Conservation (phyloP, 192 early-diverging fungal genomes). For the Umbelopsis isabellina region DNA sequence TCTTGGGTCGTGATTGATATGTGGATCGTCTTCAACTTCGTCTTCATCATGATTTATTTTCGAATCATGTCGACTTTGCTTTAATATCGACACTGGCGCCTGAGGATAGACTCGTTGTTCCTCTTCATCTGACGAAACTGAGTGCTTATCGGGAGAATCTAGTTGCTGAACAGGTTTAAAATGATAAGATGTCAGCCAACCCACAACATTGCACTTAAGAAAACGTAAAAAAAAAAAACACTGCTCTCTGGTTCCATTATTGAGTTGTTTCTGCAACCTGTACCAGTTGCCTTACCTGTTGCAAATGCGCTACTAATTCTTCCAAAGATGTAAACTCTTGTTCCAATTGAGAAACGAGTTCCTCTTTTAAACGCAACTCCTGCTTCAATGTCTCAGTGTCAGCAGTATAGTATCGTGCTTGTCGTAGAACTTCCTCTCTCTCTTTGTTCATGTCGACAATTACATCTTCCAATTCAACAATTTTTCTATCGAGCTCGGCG, state of each 20-base stretch:
- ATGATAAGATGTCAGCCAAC: background rate
- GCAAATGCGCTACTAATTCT: conserved; percentile 33
- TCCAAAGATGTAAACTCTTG: conserved; percentile 41
- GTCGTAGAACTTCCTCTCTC: conserved; percentile 30
- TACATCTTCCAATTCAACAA: conserved; percentile 31
- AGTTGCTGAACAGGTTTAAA: background rate
- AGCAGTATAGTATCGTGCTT: conserved; percentile 35
- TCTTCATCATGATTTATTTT: background rate
- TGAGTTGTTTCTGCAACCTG: no score
- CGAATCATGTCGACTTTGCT: conserved; percentile 13
- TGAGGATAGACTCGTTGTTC: background rate
- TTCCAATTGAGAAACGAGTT: conserved; percentile 42
- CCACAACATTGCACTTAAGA: no score
- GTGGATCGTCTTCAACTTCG: background rate
- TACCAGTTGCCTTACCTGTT: conserved; percentile 31
- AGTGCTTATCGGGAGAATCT: background rate
- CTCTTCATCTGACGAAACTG: background rate
- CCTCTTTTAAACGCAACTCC: conserved; percentile 42
- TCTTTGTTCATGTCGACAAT: conserved; percentile 39
- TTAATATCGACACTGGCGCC: conserved; percentile 3
- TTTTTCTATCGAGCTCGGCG: conserved; percentile 37
- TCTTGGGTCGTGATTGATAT: conserved; percentile 22
- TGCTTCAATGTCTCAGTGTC: conserved; percentile 43
- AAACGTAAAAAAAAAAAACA: no score
- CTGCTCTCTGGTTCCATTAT: background rate